phyloP scores from a whole-genome alignment of 176 grass and related monocot genomes.

The Aegilops longissima region DNA sequence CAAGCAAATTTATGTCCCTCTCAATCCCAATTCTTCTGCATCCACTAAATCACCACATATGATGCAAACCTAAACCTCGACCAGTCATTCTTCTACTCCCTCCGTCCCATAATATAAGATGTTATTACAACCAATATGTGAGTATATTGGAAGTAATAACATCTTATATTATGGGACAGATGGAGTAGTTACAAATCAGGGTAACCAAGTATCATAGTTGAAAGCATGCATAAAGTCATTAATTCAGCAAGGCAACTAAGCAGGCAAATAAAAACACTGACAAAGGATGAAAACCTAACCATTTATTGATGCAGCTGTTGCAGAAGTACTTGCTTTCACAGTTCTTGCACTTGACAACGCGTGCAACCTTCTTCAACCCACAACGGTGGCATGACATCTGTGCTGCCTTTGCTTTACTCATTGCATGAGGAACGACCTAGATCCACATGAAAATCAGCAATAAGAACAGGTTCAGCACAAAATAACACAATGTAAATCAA shows the following conservation, averaged over 20 bases:
- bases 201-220: background rate
- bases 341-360: slow-evolving; percentile 58
- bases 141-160: too few relatives aligned
- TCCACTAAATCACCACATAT: background rate
- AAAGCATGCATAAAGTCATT: slow-evolving; percentile 19
- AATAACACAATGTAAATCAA: slow-evolving; percentile 27
- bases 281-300: slow-evolving; percentile 35
- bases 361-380: slow-evolving; percentile 49
- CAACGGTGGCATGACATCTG: slow-evolving; percentile 72
- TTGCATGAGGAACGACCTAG: slow-evolving; percentile 67
- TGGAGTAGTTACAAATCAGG: too few relatives aligned
- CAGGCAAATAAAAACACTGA: background rate
- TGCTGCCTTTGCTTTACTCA: slow-evolving; percentile 45
- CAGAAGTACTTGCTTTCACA: slow-evolving; percentile 77
- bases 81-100: background rate
- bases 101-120: too few relatives aligned
- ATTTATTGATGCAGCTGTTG: slow-evolving; percentile 79
- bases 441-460: slow-evolving; percentile 8
- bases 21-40: background rate
- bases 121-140: background rate
- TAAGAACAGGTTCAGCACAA: background rate
- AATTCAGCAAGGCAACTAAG: background rate
- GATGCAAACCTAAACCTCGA: background rate
- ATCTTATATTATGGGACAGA: too few relatives aligned
- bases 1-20: background rate